A percentile compares a stretch with the other conserved stretches of the same genome.
phyloP scores from a whole-genome alignment of 495 filamentous ascomycete species.

The Penicillium psychrofluorescens region DNA sequence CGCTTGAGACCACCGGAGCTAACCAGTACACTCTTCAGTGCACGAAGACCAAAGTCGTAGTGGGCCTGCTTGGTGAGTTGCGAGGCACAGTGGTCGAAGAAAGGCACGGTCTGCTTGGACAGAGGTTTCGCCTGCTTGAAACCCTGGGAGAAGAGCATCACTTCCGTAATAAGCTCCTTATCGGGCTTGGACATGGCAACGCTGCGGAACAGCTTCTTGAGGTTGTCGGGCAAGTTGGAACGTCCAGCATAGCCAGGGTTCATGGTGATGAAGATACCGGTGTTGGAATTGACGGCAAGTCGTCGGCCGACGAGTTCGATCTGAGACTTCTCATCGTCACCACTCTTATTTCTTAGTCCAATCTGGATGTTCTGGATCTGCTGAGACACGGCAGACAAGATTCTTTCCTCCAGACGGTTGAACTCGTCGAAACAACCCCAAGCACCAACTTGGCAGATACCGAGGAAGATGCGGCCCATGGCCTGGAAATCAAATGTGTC shows the following conservation, averaged over 20 bases:
- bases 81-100: conserved; percentile 84
- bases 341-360: conserved; percentile 63
- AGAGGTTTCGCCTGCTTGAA: conserved; percentile 92
- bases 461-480: conserved; percentile 98
- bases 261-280: conserved; percentile 99
- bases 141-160: conserved; percentile 99
- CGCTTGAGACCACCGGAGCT: conserved; percentile 96
- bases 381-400: conserved; percentile 94
- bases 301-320: conserved; percentile 91
- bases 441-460: conserved; percentile 97
- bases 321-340: conserved; percentile 66
- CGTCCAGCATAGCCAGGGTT: conserved; percentile 98
- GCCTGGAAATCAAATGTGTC: conserved; percentile 99
- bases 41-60: conserved; percentile 97
- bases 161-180: conserved; percentile 98
- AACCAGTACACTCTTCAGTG: conserved; percentile 94
- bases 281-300: conserved; percentile 79
- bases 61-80: conserved; percentile 91
- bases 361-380: conserved; percentile 99
- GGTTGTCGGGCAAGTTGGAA: conserved; percentile 94
- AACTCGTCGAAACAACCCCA: conserved; percentile 99
- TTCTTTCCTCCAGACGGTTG: conserved; percentile 94
- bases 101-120: conserved; percentile 90
- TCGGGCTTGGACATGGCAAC: conserved; percentile 99
- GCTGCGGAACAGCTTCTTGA: conserved; percentile 98